A percentile compares a stretch with the other conserved stretches of the same genome.
phyloP scores from a whole-genome alignment of 495 filamentous ascomycete species.

The Penicillium lividum region DNA sequence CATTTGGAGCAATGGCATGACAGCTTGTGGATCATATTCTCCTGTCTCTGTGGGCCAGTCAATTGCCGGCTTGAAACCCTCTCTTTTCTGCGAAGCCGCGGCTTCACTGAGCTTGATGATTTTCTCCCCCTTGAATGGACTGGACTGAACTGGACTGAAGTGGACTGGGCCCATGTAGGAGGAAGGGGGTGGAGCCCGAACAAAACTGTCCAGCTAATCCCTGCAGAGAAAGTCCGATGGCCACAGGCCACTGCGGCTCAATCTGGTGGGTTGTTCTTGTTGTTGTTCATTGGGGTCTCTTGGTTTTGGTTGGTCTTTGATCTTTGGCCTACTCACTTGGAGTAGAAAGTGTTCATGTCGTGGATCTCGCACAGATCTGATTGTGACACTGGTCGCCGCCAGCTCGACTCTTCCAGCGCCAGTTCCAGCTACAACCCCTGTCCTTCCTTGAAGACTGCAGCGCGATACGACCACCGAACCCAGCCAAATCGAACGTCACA shows the following conservation, averaged over 20 bases:
- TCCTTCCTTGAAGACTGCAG: not conserved
- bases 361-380: not conserved
- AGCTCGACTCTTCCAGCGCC: not conserved
- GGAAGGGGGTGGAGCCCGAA: not conserved
- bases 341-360: not conserved
- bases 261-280: not conserved
- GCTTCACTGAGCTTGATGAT: not conserved
- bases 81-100: not conserved
- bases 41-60: not conserved
- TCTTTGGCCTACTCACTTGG: not conserved
- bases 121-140: not conserved
- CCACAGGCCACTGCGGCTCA: not conserved
- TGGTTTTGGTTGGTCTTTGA: not conserved
- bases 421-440: not conserved
- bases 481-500: not conserved
- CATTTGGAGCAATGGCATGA: constrained; percentile 16
- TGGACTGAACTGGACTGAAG: not conserved
- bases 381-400: not conserved
- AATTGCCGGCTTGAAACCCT: not conserved
- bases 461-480: not conserved
- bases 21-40: not conserved
- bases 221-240: not conserved
- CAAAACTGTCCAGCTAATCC: not conserved
- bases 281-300: not conserved
- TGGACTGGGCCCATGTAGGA: not conserved